A percentile compares a stretch with the other conserved stretches of the same genome.
These are phyloP conservation scores for Teratosphaeria viscida DNA, from an alignment of 2,329 filamentous ascomycete genomes.

Conservation along the genomic window DNA sequence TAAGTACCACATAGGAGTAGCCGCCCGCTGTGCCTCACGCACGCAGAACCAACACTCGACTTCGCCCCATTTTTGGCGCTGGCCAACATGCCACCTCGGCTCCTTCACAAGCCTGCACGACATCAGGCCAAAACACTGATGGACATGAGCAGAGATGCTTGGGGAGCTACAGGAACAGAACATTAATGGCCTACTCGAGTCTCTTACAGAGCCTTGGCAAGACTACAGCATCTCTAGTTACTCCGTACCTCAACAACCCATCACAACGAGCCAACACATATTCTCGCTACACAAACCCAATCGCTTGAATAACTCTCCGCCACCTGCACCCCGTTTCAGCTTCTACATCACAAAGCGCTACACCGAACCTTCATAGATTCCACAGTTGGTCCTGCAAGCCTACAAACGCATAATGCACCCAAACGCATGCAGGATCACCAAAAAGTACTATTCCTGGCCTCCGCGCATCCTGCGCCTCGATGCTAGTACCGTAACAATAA, in stretches of 20 bases:
- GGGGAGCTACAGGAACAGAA: too few species aligned
- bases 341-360: background rate
- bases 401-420: background rate
- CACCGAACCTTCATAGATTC: background rate
- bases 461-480: background rate
- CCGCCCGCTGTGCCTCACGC: background rate
- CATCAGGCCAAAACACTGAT: background rate
- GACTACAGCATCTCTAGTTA: too few species aligned
- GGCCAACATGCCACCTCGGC: background rate
- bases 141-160: background rate
- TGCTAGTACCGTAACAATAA: background rate
- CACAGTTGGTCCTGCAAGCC: background rate
- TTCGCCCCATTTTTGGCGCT: background rate
- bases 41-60: too few species aligned
- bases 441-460: background rate
- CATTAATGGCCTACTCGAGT: too few species aligned
- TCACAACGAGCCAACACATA: too few species aligned
- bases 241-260: too few species aligned
- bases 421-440: background rate
- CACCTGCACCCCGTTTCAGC: background rate
- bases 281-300: background rate
- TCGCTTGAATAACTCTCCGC: background rate
- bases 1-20: background rate
- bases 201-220: too few species aligned
- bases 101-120: background rate